Conservation (phyloP, 108 stramenopile genomes). For the Cyclotella choctawhatcheeana region DNA sequence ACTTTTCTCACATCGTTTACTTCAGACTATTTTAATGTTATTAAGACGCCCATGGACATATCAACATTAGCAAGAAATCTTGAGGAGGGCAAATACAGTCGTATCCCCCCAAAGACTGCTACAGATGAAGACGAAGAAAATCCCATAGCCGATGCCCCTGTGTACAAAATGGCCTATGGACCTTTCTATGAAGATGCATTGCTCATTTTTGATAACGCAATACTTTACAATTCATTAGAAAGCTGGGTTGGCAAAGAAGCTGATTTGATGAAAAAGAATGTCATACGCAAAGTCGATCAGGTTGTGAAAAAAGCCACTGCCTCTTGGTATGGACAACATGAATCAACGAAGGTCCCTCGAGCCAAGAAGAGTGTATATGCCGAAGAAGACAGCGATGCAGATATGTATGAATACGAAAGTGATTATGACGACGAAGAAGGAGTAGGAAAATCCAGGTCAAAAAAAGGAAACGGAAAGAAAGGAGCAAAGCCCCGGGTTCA, state of each 20-base stretch:
- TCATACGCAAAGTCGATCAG: constrained; percentile 65
- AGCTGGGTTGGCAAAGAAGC: constrained; percentile 79
- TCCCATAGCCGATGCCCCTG: constrained; percentile 35
- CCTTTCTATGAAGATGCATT: constrained; percentile 74
- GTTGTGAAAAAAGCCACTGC: constrained; percentile 28
- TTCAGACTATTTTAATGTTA: constrained; percentile 79
- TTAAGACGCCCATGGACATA: constrained; percentile 96
- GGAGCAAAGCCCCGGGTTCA: constrained; percentile 13
- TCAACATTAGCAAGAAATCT: constrained; percentile 73
- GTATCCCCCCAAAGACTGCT: constrained; percentile 56
- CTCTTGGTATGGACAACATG: constrained; percentile 14
- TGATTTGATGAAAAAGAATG: constrained; percentile 57
- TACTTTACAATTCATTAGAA: constrained; percentile 74
- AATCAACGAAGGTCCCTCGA: constrained; percentile 19
- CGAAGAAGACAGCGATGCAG: constrained; percentile 82
- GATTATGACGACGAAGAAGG: constrained; percentile 73
- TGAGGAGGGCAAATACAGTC: constrained; percentile 81
- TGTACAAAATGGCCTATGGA: constrained; percentile 75
- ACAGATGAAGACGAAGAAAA: constrained; percentile 40
- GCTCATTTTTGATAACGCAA: constrained; percentile 88
- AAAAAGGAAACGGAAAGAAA: constrained; percentile 8
- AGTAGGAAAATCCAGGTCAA: constrained; percentile 32
- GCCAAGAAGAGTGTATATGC: constrained; percentile 65
- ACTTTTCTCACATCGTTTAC: background rate
- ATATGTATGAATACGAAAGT: constrained; percentile 83